Evolutionary conservation across 2,329 filamentous ascomycete genomes (phyloP).

Genomic region (Colletotrichum sp.): DNA sequence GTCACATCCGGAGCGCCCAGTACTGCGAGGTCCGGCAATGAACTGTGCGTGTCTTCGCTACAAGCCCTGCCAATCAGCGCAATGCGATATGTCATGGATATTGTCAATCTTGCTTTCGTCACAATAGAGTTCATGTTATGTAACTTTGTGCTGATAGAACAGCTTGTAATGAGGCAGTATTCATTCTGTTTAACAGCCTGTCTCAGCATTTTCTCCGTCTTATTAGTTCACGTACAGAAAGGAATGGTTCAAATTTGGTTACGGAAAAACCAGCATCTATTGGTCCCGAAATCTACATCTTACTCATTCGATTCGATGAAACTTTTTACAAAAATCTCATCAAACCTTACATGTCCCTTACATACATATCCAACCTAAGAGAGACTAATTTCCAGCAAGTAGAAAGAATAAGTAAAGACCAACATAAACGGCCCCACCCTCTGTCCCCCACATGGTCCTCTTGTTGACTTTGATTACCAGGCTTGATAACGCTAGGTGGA

Average conservation of each 20-base stretch:
- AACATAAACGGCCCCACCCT: neutral
- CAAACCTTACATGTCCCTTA: neutral
- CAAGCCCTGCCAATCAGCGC: accelerated
- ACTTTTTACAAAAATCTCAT: neutral
- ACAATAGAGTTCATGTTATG: no score
- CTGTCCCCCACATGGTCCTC: neutral
- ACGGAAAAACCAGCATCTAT: accelerated
- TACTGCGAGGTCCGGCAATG: neutral
- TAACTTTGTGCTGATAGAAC: neutral
- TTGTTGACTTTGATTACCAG: neutral
- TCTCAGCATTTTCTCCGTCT: neutral
- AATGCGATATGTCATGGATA: no score
- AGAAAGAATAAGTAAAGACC: neutral
- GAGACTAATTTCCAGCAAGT: neutral
- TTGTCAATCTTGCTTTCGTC: no score
- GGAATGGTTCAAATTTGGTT: neutral
- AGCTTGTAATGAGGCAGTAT: neutral
- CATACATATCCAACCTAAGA: neutral
- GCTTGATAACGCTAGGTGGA: accelerated
- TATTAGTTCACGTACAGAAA: neutral
- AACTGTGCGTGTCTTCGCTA: neutral
- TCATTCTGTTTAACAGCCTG: neutral
- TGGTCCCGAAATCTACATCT: neutral
- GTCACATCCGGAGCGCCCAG: neutral
- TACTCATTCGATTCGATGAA: accelerated